phyloP scores from a whole-genome alignment of 2,329 filamentous ascomycete genomes.

The Pestalotiopsis sp. region DNA sequence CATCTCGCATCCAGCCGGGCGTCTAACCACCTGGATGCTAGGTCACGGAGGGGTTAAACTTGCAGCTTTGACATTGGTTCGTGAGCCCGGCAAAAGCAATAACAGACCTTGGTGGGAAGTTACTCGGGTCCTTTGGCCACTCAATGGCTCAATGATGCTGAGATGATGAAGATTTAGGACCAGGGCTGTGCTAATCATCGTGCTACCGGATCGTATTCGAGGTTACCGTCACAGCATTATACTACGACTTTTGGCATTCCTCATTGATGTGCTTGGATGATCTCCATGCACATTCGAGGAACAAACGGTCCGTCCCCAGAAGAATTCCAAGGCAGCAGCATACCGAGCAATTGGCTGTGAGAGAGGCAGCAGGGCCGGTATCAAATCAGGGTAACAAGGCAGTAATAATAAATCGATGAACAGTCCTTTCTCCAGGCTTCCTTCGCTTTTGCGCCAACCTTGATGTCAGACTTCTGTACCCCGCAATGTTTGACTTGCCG shows the following conservation, averaged over 20 bases:
- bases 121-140: background rate
- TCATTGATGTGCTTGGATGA: too few relatives aligned
- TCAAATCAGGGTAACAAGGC: background rate
- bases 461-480: conserved; percentile 11
- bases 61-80: background rate
- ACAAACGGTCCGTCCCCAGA: background rate
- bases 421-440: background rate
- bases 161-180: background rate
- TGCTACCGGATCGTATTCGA: too few relatives aligned
- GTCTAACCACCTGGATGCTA: background rate
- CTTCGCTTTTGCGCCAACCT: background rate
- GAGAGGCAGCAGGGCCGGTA: background rate
- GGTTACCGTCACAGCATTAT: too few relatives aligned
- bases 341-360: background rate
- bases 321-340: background rate
- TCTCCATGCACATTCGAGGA: too few relatives aligned
- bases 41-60: background rate
- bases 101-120: background rate
- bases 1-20: background rate
- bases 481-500: conserved; percentile 10
- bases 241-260: too few relatives aligned
- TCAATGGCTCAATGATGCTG: background rate
- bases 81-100: background rate
- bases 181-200: background rate
- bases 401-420: background rate